These are phyloP conservation scores for Oryza glaberrima DNA, from an alignment of 176 grass and related monocot species.

Conservation along the genomic window DNA sequence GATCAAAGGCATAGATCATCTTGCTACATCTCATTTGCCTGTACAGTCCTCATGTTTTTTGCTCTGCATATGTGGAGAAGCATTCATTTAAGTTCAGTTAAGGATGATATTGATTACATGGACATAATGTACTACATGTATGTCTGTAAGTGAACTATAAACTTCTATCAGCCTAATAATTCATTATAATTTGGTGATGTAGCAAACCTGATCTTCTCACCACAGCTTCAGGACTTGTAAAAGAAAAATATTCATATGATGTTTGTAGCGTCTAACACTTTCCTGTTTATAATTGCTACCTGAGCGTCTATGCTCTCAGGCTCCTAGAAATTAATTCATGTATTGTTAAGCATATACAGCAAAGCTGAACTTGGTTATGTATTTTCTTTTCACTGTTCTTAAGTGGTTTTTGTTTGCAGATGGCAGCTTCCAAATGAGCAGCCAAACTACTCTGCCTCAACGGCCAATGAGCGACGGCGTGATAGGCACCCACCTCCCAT, in stretches of 20 bases:
- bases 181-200: not conserved
- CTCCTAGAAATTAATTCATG: not conserved
- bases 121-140: not conserved
- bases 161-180: not conserved
- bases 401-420: conserved; percentile 46
- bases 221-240: not conserved
- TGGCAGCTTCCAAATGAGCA: conserved; percentile 81
- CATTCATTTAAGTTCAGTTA: not conserved
- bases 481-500: conserved; percentile 61
- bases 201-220: not conserved
- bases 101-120: not conserved
- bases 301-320: not conserved
- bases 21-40: not conserved
- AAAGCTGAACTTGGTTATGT: not conserved
- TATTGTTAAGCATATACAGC: not conserved
- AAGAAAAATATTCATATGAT: not conserved
- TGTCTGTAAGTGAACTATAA: not conserved
- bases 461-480: conserved; percentile 77
- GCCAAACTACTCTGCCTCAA: conserved; percentile 62
- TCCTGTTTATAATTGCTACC: not conserved
- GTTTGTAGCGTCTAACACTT: not conserved
- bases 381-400: conserved; percentile 10
- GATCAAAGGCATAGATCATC: not conserved
- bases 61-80: not conserved
- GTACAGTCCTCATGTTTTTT: not conserved